These are phyloP conservation scores for Solanum ahanhuiri DNA, from an alignment of 257 asterid species.

Conservation along the genomic window DNA sequence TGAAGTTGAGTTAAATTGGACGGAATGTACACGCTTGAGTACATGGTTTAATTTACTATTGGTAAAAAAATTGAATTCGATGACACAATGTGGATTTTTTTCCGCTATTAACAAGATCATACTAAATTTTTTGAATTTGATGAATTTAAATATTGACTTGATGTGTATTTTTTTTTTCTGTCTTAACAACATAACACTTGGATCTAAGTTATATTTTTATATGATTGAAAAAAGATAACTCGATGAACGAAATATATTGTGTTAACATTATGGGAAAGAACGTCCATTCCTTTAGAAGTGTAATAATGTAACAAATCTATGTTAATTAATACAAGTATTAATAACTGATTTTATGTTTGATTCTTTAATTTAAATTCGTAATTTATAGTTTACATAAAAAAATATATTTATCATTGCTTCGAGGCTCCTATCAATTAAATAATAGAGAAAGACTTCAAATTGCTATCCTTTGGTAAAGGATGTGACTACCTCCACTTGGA, in stretches of 20 bases:
- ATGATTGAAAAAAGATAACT: background rate
- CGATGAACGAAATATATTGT: accelerated
- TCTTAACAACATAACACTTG: background rate
- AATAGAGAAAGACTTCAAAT: background rate
- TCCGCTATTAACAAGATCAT: background rate
- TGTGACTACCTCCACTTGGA: conserved; percentile 8
- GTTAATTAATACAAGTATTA: background rate
- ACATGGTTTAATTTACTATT: too few relatives aligned
- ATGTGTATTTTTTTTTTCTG: background rate
- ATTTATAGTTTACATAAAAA: too few relatives aligned
- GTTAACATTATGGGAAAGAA: background rate
- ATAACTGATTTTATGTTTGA: background rate
- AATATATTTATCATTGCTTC: background rate
- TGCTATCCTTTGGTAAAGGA: background rate
- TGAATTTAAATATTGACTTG: background rate
- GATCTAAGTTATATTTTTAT: background rate
- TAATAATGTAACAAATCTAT: background rate
- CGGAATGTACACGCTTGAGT: too few relatives aligned
- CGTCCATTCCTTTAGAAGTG: background rate
- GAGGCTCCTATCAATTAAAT: background rate
- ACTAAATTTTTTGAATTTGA: background rate
- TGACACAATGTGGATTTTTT: background rate
- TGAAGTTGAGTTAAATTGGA: too few relatives aligned
- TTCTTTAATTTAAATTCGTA: background rate
- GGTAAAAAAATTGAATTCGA: background rate